phyloP scores from a whole-genome alignment of 2,329 filamentous ascomycete species.

The Ustilaginoidea virens region DNA sequence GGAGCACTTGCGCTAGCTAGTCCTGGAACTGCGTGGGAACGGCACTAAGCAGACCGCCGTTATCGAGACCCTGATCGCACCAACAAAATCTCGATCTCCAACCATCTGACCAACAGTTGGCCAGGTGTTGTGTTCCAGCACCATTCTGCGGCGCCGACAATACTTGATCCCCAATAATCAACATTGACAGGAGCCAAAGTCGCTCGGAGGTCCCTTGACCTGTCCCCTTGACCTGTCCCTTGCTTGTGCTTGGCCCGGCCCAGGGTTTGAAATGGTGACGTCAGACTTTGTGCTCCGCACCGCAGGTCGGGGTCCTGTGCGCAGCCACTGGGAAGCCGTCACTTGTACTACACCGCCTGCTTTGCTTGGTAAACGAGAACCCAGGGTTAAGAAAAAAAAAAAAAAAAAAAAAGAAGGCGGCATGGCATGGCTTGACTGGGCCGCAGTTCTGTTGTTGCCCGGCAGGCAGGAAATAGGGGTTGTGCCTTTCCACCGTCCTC shows the following conservation, averaged over 20 bases:
- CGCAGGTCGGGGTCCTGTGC: background rate
- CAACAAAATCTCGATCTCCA: constrained; percentile 16
- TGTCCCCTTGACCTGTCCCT: too few relatives aligned
- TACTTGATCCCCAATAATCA: too few relatives aligned
- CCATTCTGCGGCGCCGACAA: too few relatives aligned
- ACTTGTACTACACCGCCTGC: background rate
- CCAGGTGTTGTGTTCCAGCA: too few relatives aligned
- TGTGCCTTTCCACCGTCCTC: too few relatives aligned
- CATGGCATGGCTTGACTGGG: background rate
- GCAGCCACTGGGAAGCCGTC: background rate
- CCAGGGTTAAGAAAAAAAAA: background rate
- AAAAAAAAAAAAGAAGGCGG: background rate
- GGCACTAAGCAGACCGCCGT: background rate
- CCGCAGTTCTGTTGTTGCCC: too few relatives aligned
- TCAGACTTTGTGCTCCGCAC: background rate
- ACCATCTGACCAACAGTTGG: background rate
- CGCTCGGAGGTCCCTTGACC: too few relatives aligned
- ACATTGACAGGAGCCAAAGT: too few relatives aligned
- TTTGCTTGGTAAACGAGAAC: background rate
- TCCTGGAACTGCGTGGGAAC: background rate
- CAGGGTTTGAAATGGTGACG: constrained; percentile 1
- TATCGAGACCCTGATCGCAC: constrained; percentile 13
- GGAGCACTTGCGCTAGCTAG: too few relatives aligned
- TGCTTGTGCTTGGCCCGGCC: background rate
- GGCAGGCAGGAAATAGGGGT: too few relatives aligned